These are phyloP conservation scores for Huiozyma naganishii DNA, from an alignment of 805 yeast species.

Conservation along the genomic window DNA sequence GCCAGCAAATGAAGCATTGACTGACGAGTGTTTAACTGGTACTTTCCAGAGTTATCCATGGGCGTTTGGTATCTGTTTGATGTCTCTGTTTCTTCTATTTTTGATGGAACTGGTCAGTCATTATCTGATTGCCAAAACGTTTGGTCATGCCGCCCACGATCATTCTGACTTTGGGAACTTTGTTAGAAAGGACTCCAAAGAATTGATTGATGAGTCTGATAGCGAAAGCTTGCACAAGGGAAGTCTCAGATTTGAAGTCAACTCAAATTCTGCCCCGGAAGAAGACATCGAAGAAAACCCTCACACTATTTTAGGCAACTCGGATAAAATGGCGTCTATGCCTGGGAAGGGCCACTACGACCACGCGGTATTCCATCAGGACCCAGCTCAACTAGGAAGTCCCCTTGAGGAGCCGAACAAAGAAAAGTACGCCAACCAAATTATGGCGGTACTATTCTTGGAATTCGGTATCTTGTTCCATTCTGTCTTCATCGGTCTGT, in stretches of 20 bases:
- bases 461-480: conserved; percentile 71
- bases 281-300: background rate
- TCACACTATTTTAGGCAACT: background rate
- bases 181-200: background rate
- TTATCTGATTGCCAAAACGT: conserved; percentile 31
- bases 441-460: conserved; percentile 44
- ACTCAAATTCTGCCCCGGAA: background rate
- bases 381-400: conserved; percentile 6
- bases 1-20: conserved; percentile 54
- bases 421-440: conserved; percentile 46
- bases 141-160: conserved; percentile 11
- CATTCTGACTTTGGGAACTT: conserved; percentile 1
- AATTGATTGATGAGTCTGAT: conserved; percentile 1
- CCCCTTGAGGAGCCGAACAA: conserved; percentile 12
- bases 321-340: conserved; percentile 1
- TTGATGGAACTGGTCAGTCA: conserved; percentile 40
- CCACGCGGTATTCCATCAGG: conserved; percentile 10
- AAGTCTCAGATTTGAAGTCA: background rate
- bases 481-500: conserved; percentile 62
- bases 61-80: conserved; percentile 44
- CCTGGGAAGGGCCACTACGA: conserved; percentile 9
- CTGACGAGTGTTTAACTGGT: conserved; percentile 50
- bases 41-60: conserved; percentile 44
- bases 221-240: background rate
- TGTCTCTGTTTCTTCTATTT: conserved; percentile 37